Conservation (phyloP, 2,329 filamentous ascomycete species). For the Blumeriella jaapii region DNA sequence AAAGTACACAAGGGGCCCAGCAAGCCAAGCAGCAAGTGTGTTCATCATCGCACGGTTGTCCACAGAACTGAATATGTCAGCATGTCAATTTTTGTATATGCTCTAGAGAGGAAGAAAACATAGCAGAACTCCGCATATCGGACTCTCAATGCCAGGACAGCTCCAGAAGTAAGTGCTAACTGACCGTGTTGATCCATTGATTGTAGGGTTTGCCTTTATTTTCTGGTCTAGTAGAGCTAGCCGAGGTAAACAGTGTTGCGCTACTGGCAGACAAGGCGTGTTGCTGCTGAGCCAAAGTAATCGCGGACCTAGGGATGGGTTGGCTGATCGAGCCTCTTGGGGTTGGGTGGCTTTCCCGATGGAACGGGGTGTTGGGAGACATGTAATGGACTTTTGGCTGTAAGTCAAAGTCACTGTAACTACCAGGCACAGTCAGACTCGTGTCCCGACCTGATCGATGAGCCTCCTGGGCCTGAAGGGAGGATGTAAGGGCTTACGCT, state of each 20-base stretch:
- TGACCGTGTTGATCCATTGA: constrained; percentile 29
- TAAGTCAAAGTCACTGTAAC: too few relatives aligned
- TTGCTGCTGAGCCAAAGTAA: background rate
- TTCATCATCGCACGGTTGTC: constrained; percentile 22
- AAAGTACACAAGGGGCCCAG: constrained; percentile 33
- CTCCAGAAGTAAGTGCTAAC: too few relatives aligned
- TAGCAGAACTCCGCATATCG: too few relatives aligned
- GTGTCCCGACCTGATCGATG: too few relatives aligned
- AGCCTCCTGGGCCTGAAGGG: too few relatives aligned
- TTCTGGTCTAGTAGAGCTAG: background rate
- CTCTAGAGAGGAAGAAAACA: too few relatives aligned
- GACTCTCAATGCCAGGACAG: too few relatives aligned
- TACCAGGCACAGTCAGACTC: too few relatives aligned
- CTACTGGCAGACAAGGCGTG: constrained; percentile 1
- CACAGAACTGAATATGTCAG: constrained; percentile 33
- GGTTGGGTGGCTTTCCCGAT: constrained; percentile 5
- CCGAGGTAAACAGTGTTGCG: background rate
- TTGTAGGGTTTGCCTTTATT: constrained; percentile 5
- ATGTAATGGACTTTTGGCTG: too few relatives aligned
- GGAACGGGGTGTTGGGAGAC: constrained; percentile 5
- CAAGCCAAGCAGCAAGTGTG: constrained; percentile 30
- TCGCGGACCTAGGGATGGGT: background rate
- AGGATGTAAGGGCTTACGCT: too few relatives aligned
- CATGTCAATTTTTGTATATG: too few relatives aligned
- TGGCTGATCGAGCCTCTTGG: background rate